phyloP scores from a whole-genome alignment of 345 rosid species.

The Tarenaya hassleriana region DNA sequence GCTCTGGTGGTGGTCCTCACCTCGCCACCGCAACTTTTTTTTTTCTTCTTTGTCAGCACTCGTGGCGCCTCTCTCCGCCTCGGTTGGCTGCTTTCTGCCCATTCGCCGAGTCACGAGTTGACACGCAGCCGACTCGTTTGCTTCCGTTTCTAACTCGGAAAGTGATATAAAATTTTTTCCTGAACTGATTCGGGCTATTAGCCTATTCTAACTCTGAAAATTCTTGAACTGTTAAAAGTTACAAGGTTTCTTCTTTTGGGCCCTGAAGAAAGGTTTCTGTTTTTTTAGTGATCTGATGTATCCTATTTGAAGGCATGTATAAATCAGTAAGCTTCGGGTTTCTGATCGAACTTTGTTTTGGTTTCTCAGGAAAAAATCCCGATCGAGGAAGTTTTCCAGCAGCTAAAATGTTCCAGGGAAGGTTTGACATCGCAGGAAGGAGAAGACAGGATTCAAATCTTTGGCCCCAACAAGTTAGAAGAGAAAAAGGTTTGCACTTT shows the following conservation, averaged over 20 bases:
- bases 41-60: slow-evolving; percentile 1
- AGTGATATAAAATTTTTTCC: too few relatives aligned
- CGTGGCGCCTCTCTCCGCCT: slow-evolving; percentile 6
- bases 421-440: slow-evolving; percentile 67
- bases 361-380: slow-evolving; percentile 75
- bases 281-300: background rate
- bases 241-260: background rate
- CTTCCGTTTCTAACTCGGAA: background rate
- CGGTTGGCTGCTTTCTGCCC: background rate
- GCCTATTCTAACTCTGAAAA: background rate
- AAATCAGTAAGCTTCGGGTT: background rate
- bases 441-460: slow-evolving; percentile 60
- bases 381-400: slow-evolving; percentile 87
- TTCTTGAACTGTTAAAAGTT: background rate
- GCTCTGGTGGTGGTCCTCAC: slow-evolving; percentile 18
- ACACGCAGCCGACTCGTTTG: slow-evolving; percentile 7
- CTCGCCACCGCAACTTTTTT: slow-evolving; percentile 9
- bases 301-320: background rate
- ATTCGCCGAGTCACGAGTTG: background rate
- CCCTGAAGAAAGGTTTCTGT: background rate
- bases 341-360: background rate
- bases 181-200: slow-evolving; percentile 14
- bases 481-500: slow-evolving; percentile 58
- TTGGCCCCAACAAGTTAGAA: slow-evolving; percentile 93
- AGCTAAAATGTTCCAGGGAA: slow-evolving; percentile 69